Conservation (phyloP, 1,284 basidiomycete species). For the Ceratobasidium sp. region DNA sequence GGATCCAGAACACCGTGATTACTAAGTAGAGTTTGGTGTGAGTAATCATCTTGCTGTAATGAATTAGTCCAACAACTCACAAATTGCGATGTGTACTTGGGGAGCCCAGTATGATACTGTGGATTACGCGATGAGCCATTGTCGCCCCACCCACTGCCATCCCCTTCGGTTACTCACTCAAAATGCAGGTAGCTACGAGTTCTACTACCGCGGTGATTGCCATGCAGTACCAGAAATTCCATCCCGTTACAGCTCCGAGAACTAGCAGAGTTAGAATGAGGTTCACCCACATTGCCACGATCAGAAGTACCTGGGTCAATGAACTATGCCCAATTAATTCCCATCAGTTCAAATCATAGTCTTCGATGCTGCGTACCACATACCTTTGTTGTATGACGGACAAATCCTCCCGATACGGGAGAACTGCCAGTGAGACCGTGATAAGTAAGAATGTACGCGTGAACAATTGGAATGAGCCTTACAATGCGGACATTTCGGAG, state of each 20-base stretch:
- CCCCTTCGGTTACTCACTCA: slow-evolving; percentile 32
- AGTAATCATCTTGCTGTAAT: too few relatives aligned
- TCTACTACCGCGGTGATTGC: slow-evolving; percentile 44
- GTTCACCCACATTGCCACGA: not conserved
- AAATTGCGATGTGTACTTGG: slow-evolving; percentile 35
- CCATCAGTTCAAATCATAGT: not conserved
- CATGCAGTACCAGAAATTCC: slow-evolving; percentile 45
- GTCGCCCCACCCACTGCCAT: not conserved
- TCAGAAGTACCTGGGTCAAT: slow-evolving; percentile 42
- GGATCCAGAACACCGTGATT: slow-evolving; percentile 44
- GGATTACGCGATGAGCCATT: slow-evolving; percentile 5
- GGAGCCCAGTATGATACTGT: slow-evolving; percentile 41
- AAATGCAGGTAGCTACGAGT: slow-evolving; percentile 42
- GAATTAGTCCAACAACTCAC: slow-evolving; percentile 16
- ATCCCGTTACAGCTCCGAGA: slow-evolving; percentile 43
- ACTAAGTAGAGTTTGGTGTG: slow-evolving; percentile 35
- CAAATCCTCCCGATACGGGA: slow-evolving; percentile 40
- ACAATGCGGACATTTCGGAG: slow-evolving; percentile 42
- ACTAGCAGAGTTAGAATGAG: slow-evolving; percentile 17
- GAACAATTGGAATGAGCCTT: not conserved
- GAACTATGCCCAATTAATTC: slow-evolving; percentile 31
- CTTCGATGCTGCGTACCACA: not conserved
- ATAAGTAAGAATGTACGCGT: not conserved
- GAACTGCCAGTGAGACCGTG: slow-evolving; percentile 7
- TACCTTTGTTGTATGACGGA: slow-evolving; percentile 41